Evolutionary conservation across 768 basidiomycete genomes (phyloP).

Genomic region (Podaxis sp.): DNA sequence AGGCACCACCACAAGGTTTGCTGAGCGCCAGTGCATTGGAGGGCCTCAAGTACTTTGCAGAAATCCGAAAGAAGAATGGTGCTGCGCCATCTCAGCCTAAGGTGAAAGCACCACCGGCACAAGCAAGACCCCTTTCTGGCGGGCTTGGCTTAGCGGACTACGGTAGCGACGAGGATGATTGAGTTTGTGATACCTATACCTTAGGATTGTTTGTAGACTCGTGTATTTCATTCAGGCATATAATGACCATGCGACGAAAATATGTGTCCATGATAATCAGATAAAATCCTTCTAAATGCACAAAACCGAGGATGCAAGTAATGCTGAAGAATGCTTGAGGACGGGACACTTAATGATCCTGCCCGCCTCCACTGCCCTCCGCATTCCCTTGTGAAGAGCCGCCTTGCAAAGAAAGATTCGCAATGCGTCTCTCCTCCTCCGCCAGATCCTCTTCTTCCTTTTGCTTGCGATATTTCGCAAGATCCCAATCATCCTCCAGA

Average conservation of each 20-base stretch:
- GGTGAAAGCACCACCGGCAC: slow-evolving; percentile 29
- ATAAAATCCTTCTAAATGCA: neutral
- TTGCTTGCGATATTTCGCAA: slow-evolving; percentile 57
- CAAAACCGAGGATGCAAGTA: neutral
- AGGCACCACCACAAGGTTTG: slow-evolving; percentile 50
- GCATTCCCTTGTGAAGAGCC: slow-evolving; percentile 27
- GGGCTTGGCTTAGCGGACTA: slow-evolving; percentile 72
- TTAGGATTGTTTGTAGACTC: slow-evolving; percentile 5
- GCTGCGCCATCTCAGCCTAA: slow-evolving; percentile 25
- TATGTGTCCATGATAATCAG: neutral
- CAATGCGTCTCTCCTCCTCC: slow-evolving; percentile 53
- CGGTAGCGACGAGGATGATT: slow-evolving; percentile 69
- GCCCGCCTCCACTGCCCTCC: slow-evolving; percentile 30
- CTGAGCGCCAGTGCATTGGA: slow-evolving; percentile 85
- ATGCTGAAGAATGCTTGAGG: neutral
- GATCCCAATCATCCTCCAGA: slow-evolving; percentile 55
- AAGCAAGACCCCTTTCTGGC: slow-evolving; percentile 21
- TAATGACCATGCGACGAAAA: neutral
- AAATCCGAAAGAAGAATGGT: slow-evolving; percentile 74
- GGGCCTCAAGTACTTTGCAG: slow-evolving; percentile 87
- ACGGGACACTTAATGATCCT: neutral
- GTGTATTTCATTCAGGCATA: slow-evolving; percentile 20
- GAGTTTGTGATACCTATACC: slow-evolving; percentile 6
- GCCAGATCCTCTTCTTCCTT: slow-evolving; percentile 59
- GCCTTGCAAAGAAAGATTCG: slow-evolving; percentile 37